phyloP scores from a whole-genome alignment of 1,284 basidiomycete species.

The Austroboletus sp. region DNA sequence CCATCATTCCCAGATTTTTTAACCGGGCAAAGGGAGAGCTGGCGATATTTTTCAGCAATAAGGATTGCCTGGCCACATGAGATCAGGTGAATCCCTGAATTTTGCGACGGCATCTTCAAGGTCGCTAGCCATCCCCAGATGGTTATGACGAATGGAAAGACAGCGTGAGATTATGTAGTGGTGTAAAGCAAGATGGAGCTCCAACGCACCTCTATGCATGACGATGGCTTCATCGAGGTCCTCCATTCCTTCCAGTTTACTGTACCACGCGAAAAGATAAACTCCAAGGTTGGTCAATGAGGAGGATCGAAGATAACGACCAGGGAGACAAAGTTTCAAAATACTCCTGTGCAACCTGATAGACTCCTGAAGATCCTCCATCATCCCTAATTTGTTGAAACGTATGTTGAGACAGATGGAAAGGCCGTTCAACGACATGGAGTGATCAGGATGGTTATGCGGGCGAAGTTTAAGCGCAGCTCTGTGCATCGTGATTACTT shows the following conservation, averaged over 20 bases:
- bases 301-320: not conserved
- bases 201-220: slow-evolving; percentile 1
- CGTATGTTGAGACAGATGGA: not conserved
- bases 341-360: not conserved
- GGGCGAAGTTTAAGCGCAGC: slow-evolving; percentile 1
- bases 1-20: not conserved
- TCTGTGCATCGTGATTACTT: not conserved
- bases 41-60: slow-evolving; percentile 2
- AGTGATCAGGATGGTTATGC: not conserved
- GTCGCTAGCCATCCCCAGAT: not conserved
- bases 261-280: not conserved
- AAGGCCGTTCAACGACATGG: slow-evolving; percentile 1
- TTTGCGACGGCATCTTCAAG: slow-evolving; percentile 1
- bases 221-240: slow-evolving; percentile 4
- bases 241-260: not conserved
- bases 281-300: not conserved
- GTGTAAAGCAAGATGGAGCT: not conserved
- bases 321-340: not conserved
- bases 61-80: not conserved
- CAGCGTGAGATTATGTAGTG: slow-evolving; percentile 2
- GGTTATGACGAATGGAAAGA: not conserved
- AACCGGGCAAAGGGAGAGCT: not conserved
- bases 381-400: not conserved
- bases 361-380: slow-evolving; percentile 3
- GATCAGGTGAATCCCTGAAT: not conserved